Evolutionary conservation across 2,329 filamentous ascomycete species (phyloP).

Genomic region (Trichoderma brevicompactum): DNA sequence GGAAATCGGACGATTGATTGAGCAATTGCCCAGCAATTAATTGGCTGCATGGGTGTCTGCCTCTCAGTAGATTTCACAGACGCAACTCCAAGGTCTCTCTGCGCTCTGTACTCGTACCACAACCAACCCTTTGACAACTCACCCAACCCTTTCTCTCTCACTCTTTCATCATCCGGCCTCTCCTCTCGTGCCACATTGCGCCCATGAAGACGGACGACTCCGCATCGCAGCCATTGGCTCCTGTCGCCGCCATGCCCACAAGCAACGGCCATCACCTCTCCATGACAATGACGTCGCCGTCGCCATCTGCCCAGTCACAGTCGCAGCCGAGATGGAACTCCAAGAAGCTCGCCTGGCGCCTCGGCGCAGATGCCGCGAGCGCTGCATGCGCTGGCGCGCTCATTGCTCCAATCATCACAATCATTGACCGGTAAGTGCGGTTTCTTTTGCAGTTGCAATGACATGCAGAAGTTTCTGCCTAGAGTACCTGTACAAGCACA

Average conservation of each 20-base stretch:
- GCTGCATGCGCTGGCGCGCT: constrained; percentile 73
- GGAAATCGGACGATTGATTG: no score
- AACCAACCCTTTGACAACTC: background rate
- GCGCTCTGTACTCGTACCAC: no score
- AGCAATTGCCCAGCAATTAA: no score
- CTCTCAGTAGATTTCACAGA: no score
- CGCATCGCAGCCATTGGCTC: background rate
- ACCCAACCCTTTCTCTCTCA: background rate
- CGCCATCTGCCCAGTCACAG: background rate
- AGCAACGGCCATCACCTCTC: background rate
- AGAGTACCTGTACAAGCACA: no score
- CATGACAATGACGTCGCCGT: background rate
- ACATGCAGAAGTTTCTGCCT: no score
- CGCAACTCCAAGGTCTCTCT: no score
- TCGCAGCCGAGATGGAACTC: constrained; percentile 69
- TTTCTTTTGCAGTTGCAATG: no score
- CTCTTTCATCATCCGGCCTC: background rate
- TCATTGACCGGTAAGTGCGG: constrained; percentile 74
- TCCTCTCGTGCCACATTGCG: background rate
- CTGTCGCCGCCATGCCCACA: background rate
- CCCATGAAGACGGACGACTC: constrained; percentile 22
- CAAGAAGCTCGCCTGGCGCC: constrained; percentile 66
- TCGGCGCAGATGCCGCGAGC: constrained; percentile 70
- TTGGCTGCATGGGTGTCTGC: no score
- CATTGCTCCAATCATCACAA: constrained; percentile 82